These are phyloP conservation scores for Xylaria scruposa DNA, from an alignment of 495 filamentous ascomycete genomes.

Conservation along the genomic window DNA sequence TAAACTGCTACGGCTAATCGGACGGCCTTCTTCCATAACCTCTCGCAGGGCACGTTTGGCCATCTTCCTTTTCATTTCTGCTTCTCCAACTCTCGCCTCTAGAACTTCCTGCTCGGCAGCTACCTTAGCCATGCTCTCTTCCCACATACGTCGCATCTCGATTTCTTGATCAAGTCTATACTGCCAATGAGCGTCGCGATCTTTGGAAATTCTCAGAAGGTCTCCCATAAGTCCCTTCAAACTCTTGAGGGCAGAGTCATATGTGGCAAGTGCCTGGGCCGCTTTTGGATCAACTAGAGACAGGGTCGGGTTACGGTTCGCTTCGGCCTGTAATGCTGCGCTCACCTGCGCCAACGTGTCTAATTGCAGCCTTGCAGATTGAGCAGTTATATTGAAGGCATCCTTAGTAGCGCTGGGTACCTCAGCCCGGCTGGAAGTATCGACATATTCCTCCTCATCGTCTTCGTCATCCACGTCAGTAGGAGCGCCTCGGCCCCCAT, in stretches of 20 bases:
- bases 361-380: conserved; percentile 90
- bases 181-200: conserved; percentile 96
- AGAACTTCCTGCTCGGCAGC: conserved; percentile 92
- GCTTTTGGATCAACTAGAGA: conserved; percentile 76
- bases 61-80: conserved; percentile 85
- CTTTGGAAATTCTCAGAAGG: conserved; percentile 86
- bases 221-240: conserved; percentile 87
- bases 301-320: conserved; percentile 68
- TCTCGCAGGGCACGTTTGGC: conserved; percentile 91
- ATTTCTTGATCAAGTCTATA: conserved; percentile 89
- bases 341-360: conserved; percentile 87
- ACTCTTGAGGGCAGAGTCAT: conserved; percentile 86
- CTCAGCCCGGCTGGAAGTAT: conserved; percentile 82
- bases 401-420: conserved; percentile 77
- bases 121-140: conserved; percentile 96
- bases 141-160: conserved; percentile 91
- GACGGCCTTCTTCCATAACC: conserved; percentile 64
- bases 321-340: conserved; percentile 77
- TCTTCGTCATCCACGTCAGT: conserved; percentile 57
- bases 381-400: conserved; percentile 92
- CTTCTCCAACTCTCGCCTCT: conserved; percentile 84
- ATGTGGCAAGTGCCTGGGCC: conserved; percentile 80
- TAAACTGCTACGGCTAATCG: conserved; percentile 44
- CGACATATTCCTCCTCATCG: conserved; percentile 85
- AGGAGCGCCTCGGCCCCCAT: conserved; percentile 26